Base-by-base conservation (phyloP, 345 rosid species). In the Pistacia atlantica region DNA sequence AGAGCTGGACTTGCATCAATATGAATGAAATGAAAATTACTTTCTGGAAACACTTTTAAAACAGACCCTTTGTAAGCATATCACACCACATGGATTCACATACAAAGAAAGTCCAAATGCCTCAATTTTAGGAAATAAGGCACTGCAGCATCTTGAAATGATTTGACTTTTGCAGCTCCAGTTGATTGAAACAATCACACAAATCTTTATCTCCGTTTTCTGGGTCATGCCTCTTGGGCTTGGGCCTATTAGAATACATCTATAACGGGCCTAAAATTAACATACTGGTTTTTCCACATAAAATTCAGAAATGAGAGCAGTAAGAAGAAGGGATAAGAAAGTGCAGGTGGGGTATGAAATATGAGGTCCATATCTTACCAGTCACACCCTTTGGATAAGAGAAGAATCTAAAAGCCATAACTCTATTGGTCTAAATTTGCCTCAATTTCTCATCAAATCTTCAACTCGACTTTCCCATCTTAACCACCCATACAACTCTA, bases 371-470 rank as follows among this genome's bases (percentile, higher is more conserved):
- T 46, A 78, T 57, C 80, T 61, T 25, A 20, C 82, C 79, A 17
- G 51, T 75, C 65, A 22, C 71, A 18, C 80, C 73, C 78, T 73
- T 46, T 58, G 90, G 97, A 87, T 92, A 94, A 91, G 92, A 79
- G 72, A 78, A 84, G 75, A 88, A 90, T 94, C 97, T 56, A 75
- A 61, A 83, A 38, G 25, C 17, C 84, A 68, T 42, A 72, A 75
- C 69, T 80, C 84, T 79, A 86, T 83, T 88, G 89, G 89, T 61
- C 75, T 65, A 67, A 69, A 76, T 28, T 79, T 74, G 46, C 64
- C 80, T 64, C 37, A 56, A 58, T 54, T 73, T 67, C 75, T 55
- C 78, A 68, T 74, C 75, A 54, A 54, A 54, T 54, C 57, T 54
- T 54, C 75, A 22, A 59, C 35, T 76, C 80, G 54, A 72, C 75